phyloP scores from a whole-genome alignment of 805 yeast genomes.

The Myxozyma nipponensis region DNA sequence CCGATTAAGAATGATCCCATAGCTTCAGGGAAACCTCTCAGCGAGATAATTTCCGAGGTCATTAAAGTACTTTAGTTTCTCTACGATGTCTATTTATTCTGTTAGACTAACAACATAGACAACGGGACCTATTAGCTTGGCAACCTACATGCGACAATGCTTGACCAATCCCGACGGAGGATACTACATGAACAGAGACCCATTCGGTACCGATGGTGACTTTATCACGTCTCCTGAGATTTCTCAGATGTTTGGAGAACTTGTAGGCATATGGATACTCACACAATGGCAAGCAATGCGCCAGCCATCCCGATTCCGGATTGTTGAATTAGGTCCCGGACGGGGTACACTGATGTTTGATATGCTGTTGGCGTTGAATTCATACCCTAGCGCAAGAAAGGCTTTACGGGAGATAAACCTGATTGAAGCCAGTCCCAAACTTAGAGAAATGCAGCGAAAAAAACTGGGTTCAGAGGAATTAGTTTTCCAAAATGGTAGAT shows the following conservation, averaged over 20 bases:
- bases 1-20: too few species aligned
- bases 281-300: slow-evolving; percentile 56
- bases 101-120: slow-evolving; percentile 36
- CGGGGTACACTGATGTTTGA: slow-evolving; percentile 75
- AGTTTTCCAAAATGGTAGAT: slow-evolving; percentile 36
- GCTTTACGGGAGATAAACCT: slow-evolving; percentile 44
- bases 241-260: slow-evolving; percentile 81
- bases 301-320: slow-evolving; percentile 46
- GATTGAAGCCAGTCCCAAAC: slow-evolving; percentile 68
- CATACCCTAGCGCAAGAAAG: slow-evolving; percentile 35
- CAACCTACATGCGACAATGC: slow-evolving; percentile 77
- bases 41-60: too few species aligned
- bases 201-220: slow-evolving; percentile 66
- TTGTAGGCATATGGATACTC: slow-evolving; percentile 66
- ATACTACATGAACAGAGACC: slow-evolving; percentile 73
- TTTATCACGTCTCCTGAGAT: slow-evolving; percentile 85
- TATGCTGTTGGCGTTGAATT: slow-evolving; percentile 39
- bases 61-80: too few species aligned
- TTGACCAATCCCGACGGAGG: slow-evolving; percentile 73
- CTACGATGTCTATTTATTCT: background rate
- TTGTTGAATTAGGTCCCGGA: slow-evolving; percentile 84
- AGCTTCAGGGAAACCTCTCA: too few species aligned
- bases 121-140: slow-evolving; percentile 72
- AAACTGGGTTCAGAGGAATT: slow-evolving; percentile 43
- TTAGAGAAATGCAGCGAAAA: slow-evolving; percentile 54